Evolutionary conservation across 495 filamentous ascomycete genomes (phyloP).

Genomic region (Lasiosphaeria miniovina): DNA sequence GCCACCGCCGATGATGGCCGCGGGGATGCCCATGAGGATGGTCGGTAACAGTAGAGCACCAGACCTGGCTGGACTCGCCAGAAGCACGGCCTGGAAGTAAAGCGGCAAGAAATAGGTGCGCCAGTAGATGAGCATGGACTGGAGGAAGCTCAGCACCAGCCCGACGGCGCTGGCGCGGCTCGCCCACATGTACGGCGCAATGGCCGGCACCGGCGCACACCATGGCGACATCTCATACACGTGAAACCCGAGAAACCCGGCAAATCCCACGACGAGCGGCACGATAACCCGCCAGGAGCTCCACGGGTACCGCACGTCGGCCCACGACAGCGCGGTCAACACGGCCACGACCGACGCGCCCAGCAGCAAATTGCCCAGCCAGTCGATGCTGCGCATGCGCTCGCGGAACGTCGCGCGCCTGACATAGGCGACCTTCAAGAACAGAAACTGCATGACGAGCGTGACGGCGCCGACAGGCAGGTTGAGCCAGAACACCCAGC

Average conservation of each 20-base stretch:
- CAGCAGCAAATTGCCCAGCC: constrained; percentile 31
- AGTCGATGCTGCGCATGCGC: constrained; percentile 27
- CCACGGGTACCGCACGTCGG: constrained; percentile 24
- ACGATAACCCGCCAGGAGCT: constrained; percentile 29
- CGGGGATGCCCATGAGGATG: constrained; percentile 30
- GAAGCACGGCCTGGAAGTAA: constrained; percentile 46
- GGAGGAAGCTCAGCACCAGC: constrained; percentile 24
- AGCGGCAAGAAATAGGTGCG: constrained; percentile 48
- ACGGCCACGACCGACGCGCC: constrained; percentile 27
- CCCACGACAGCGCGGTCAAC: constrained; percentile 24
- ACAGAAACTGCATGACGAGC: constrained; percentile 26
- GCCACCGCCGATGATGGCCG: constrained; percentile 28
- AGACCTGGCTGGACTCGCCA: constrained; percentile 16
- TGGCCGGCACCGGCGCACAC: constrained; percentile 16
- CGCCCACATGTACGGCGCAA: constrained; percentile 29
- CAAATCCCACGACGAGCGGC: constrained; percentile 25
- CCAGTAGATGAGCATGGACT: constrained; percentile 19
- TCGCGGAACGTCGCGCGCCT: constrained; percentile 17
- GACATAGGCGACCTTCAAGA: constrained; percentile 31
- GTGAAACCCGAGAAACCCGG: constrained; percentile 24
- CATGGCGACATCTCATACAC: constrained; percentile 12
- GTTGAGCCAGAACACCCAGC: constrained; percentile 39
- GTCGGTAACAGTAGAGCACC: constrained; percentile 43
- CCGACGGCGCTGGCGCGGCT: constrained; percentile 26
- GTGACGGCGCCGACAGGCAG: constrained; percentile 30